These are phyloP conservation scores for Luffa acutangula DNA, from an alignment of 306 rosid genomes.

Conservation along the genomic window DNA sequence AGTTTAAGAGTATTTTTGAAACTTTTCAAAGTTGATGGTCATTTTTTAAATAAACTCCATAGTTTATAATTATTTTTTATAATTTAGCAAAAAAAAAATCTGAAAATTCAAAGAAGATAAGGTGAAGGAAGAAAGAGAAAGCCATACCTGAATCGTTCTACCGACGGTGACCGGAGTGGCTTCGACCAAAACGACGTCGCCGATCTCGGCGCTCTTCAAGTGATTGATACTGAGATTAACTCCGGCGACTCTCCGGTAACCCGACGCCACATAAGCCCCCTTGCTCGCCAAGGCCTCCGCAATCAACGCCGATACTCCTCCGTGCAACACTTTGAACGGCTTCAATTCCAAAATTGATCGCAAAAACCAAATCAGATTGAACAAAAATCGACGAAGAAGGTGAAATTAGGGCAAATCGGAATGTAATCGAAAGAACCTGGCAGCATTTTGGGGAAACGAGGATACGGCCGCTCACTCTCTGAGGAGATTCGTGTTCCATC, in stretches of 20 bases:
- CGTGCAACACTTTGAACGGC: constrained; percentile 95
- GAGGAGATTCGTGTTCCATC: constrained; percentile 36
- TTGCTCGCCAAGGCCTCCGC: constrained; percentile 68
- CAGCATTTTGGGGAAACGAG: constrained; percentile 41
- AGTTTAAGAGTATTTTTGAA: too few relatives aligned
- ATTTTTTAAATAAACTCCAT: too few relatives aligned
- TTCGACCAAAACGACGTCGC: constrained; percentile 56
- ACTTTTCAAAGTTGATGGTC: too few relatives aligned
- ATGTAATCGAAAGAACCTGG: background rate
- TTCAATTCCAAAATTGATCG: background rate
- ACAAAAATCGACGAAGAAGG: background rate
- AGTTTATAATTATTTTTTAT: too few relatives aligned
- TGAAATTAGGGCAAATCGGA: background rate
- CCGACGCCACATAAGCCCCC: constrained; percentile 68
- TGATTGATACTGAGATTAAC: constrained; percentile 78
- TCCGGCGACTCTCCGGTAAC: constrained; percentile 71
- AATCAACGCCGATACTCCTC: constrained; percentile 85
- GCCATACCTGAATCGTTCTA: constrained; percentile 54
- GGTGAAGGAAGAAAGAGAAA: background rate
- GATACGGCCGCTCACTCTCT: constrained; percentile 52
- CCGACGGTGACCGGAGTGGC: constrained; percentile 61
- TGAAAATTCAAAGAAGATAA: background rate
- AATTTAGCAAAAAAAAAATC: too few relatives aligned
- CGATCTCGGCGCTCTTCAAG: constrained; percentile 55
- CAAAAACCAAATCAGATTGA: background rate